phyloP scores from a whole-genome alignment of 129 eudicot genomes.

The Artemisia tridentata region DNA sequence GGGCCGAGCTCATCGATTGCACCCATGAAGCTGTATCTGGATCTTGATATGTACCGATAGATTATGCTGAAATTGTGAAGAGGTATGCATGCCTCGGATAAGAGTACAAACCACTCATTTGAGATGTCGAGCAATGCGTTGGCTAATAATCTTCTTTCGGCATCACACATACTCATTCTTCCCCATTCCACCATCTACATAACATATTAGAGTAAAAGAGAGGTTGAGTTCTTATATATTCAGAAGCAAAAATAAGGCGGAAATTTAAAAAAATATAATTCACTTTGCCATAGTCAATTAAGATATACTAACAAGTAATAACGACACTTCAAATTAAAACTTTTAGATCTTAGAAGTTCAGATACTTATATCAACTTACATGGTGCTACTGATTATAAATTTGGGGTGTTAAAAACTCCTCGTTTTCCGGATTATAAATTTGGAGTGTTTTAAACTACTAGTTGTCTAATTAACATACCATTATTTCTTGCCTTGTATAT shows the following conservation, averaged over 20 bases:
- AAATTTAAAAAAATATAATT: not conserved
- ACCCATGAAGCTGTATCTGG: conserved; percentile 62
- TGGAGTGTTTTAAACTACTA: too few species aligned
- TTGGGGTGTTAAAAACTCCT: too few species aligned
- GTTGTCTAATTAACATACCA: too few species aligned
- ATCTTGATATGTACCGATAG: conserved; percentile 59
- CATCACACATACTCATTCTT: conserved; percentile 80
- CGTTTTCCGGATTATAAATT: too few species aligned
- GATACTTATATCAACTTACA: too few species aligned
- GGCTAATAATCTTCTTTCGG: conserved; percentile 78
- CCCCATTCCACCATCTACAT: conserved; percentile 83
- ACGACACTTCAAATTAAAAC: not conserved
- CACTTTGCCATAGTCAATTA: not conserved
- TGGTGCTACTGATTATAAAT: too few species aligned
- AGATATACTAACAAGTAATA: not conserved
- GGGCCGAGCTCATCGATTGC: conserved; percentile 72
- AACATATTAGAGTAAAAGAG: not conserved
- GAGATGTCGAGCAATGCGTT: conserved; percentile 84
- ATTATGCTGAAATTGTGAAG: conserved; percentile 61
- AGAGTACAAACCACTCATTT: conserved; percentile 76
- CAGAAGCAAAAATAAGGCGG: not conserved
- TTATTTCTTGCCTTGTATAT: too few species aligned
- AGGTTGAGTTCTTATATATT: not conserved
- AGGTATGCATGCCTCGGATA: conserved; percentile 87
- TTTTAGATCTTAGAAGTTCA: too few species aligned